Conservation (phyloP, 23 red algal species). For the Gracilariopsis chorda region DNA sequence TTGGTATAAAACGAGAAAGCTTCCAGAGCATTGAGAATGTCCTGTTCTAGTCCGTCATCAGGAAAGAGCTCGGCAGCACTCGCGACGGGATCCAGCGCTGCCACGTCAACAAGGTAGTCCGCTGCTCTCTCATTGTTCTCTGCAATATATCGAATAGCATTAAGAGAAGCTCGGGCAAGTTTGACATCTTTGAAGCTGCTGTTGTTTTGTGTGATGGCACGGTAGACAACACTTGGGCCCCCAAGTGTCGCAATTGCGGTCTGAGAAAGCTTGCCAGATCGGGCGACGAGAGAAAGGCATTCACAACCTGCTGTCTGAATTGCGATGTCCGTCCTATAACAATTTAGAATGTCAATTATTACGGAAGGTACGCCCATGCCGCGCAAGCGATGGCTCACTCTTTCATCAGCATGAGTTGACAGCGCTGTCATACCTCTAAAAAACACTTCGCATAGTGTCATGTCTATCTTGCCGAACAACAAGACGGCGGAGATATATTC, state of each 20-base stretch:
- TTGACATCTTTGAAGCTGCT: slow-evolving; percentile 23
- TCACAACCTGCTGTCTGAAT: slow-evolving; percentile 50
- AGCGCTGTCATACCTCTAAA: slow-evolving; percentile 20
- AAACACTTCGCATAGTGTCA: background rate
- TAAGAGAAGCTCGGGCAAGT: slow-evolving; percentile 34
- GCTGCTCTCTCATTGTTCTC: slow-evolving; percentile 46
- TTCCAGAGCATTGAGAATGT: slow-evolving; percentile 29
- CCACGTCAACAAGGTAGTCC: slow-evolving; percentile 48
- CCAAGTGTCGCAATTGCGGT: slow-evolving; percentile 57
- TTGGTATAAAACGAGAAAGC: slow-evolving; percentile 56
- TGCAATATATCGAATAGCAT: slow-evolving; percentile 46
- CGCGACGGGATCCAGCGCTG: slow-evolving; percentile 38
- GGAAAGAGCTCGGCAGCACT: slow-evolving; percentile 50
- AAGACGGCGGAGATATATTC: slow-evolving; percentile 26
- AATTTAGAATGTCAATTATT: slow-evolving; percentile 24
- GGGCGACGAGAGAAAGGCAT: slow-evolving; percentile 27
- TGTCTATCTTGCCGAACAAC: slow-evolving; percentile 11
- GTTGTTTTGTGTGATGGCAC: slow-evolving; percentile 51
- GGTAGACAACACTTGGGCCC: slow-evolving; percentile 27
- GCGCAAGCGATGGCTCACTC: slow-evolving; percentile 36
- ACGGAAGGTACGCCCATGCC: slow-evolving; percentile 33
- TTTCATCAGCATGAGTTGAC: slow-evolving; percentile 39
- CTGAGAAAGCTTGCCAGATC: slow-evolving; percentile 24
- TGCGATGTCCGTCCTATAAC: background rate
- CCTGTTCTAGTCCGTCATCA: slow-evolving; percentile 30